A percentile compares a stretch with the other conserved stretches of the same genome.
phyloP scores from a whole-genome alignment of 2,329 filamentous ascomycete genomes.

The Fusarium chlamydosporum region DNA sequence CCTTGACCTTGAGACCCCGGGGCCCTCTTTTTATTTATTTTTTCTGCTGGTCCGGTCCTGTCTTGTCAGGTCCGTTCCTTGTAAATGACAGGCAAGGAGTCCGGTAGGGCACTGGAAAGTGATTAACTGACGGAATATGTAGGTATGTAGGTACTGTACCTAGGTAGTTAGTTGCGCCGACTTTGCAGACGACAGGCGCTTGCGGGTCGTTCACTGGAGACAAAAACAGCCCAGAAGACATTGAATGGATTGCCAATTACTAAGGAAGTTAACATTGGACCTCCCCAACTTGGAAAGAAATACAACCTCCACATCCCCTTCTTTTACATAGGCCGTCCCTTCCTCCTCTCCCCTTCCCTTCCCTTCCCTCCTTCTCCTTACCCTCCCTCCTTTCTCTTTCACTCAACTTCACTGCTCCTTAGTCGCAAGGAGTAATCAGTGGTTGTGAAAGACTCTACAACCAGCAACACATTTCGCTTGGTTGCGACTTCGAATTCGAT shows the following conservation, averaged over 20 bases:
- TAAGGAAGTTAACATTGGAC: conserved; percentile 29
- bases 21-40: conserved; percentile 41
- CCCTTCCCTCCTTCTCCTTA: conserved; percentile 2
- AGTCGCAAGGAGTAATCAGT: conserved; percentile 37
- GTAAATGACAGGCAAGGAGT: conserved; percentile 13
- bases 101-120: conserved; percentile 7
- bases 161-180: conserved; percentile 3
- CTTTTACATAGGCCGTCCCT: conserved; percentile 24
- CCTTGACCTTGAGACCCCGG: conserved; percentile 31
- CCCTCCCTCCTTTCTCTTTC: conserved; percentile 11
- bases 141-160: too few relatives aligned
- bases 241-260: conserved; percentile 37
- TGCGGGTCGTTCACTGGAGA: conserved; percentile 23
- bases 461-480: conserved; percentile 19
- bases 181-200: conserved; percentile 23
- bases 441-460: conserved; percentile 31
- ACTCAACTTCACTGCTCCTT: conserved; percentile 8
- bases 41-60: not conserved
- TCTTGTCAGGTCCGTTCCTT: conserved; percentile 19
- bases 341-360: conserved; percentile 9
- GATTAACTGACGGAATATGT: conserved; percentile 11
- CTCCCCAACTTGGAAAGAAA: conserved; percentile 28
- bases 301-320: conserved; percentile 36
- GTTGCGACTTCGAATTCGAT: conserved; percentile 26
- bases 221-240: conserved; percentile 4